A percentile compares a stretch with the other conserved stretches of the same genome.
Evolutionary conservation across 306 rosid genomes (phyloP).

Genomic region (Bauhinia variegata): DNA sequence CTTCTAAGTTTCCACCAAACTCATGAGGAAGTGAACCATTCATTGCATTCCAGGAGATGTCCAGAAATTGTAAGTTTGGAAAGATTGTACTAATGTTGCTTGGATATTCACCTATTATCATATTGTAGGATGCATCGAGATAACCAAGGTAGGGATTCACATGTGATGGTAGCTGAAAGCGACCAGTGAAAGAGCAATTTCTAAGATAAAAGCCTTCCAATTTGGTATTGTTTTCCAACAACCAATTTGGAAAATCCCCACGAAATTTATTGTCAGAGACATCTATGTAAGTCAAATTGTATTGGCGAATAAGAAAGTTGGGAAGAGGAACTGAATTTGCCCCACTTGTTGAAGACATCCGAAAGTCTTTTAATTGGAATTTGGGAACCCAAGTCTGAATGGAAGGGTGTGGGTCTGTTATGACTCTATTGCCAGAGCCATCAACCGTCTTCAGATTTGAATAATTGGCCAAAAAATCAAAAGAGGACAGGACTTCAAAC

Average conservation of each 20-base stretch:
- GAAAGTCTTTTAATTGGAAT: neutral
- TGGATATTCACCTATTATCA: too few species aligned
- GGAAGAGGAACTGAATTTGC: neutral
- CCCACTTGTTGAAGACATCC: neutral
- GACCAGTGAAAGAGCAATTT: slow-evolving; percentile 12
- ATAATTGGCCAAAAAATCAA: too few species aligned
- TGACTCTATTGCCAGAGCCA: too few species aligned
- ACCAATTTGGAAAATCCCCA: slow-evolving; percentile 22
- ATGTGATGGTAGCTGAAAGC: slow-evolving; percentile 9
- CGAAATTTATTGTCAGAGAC: too few species aligned
- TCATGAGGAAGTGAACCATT: neutral
- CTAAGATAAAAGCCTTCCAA: neutral
- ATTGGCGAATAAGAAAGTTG: neutral
- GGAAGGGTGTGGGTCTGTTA: too few species aligned
- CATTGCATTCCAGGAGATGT: too few species aligned
- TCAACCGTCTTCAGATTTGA: too few species aligned
- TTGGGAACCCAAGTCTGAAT: neutral
- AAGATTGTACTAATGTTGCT: too few species aligned
- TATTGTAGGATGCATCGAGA: too few species aligned
- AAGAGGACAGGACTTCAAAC: slow-evolving; percentile 27
- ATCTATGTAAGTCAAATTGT: too few species aligned
- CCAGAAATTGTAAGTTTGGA: too few species aligned
- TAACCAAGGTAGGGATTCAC: neutral
- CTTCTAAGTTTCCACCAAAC: neutral
- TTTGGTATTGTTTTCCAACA: slow-evolving; percentile 25